Conservation (phyloP, 176 grass and related monocot species). For the Lolium perenne region DNA sequence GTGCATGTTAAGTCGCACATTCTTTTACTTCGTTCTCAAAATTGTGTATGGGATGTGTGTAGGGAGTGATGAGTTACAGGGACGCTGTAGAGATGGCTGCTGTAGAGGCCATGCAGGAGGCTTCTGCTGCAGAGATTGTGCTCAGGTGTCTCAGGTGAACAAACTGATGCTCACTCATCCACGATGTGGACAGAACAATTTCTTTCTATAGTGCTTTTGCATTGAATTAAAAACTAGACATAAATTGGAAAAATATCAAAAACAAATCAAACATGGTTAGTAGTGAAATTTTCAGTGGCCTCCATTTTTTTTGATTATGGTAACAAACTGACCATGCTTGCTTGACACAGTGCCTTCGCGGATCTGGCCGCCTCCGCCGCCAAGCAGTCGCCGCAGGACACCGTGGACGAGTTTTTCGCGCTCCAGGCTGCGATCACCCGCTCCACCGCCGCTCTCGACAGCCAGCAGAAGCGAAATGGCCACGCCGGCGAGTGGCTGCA, state of each 20-base stretch:
- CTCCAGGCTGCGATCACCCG: slow-evolving; percentile 38
- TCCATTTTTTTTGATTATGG: neutral
- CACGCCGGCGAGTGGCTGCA: slow-evolving; percentile 35
- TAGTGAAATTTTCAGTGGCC: neutral
- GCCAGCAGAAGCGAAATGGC: neutral
- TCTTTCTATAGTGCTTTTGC: neutral
- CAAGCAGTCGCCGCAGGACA: slow-evolving; percentile 49
- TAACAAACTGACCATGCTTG: neutral
- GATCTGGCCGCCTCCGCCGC: slow-evolving; percentile 34
- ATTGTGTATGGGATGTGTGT: slow-evolving; percentile 5
- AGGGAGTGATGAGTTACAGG: slow-evolving; percentile 76
- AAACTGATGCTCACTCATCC: neutral
- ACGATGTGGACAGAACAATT: neutral
- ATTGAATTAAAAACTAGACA: neutral
- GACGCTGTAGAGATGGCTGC: slow-evolving; percentile 76
- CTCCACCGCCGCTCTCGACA: neutral
- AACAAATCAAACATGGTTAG: no score
- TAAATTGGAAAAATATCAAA: neutral
- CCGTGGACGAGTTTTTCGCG: slow-evolving; percentile 55
- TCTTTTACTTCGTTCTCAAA: neutral
- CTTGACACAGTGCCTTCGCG: slow-evolving; percentile 34
- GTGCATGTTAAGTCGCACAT: neutral
- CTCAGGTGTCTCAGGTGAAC: slow-evolving; percentile 70
- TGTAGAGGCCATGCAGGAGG: slow-evolving; percentile 76
- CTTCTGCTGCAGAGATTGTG: slow-evolving; percentile 70